These are phyloP conservation scores for Ogataea paradorogensis DNA, from an alignment of 805 yeast genomes.

Conservation along the genomic window DNA sequence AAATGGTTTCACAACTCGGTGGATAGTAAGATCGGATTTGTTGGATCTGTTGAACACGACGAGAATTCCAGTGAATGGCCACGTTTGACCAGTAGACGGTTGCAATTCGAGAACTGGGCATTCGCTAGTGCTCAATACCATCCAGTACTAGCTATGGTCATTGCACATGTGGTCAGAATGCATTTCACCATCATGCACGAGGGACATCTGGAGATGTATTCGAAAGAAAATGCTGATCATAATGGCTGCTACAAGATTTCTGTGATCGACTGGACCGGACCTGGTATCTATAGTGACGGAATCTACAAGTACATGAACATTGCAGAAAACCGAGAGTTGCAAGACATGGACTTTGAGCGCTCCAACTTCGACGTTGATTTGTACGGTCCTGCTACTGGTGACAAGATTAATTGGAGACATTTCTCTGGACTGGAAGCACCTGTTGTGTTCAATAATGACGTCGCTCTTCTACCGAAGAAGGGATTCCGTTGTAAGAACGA, in stretches of 20 bases:
- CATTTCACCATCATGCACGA: conserved; percentile 53
- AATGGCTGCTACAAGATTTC: conserved; percentile 61
- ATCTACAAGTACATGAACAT: conserved; percentile 46
- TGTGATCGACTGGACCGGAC: conserved; percentile 90
- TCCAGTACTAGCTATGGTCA: conserved; percentile 73
- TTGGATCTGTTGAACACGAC: conserved; percentile 88
- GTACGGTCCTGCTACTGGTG: conserved; percentile 17
- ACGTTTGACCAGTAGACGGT: conserved; percentile 79
- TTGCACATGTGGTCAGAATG: conserved; percentile 68
- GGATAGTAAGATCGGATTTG: conserved; percentile 55
- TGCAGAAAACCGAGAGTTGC: conserved; percentile 11
- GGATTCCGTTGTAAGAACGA: conserved; percentile 17
- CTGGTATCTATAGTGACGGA: conserved; percentile 80
- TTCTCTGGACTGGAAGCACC: conserved; percentile 23
- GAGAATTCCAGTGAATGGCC: conserved; percentile 89
- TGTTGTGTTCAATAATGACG: conserved; percentile 19
- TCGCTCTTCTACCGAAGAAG: conserved; percentile 19
- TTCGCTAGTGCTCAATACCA: conserved; percentile 83
- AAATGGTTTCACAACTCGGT: conserved; percentile 50
- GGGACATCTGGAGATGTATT: conserved; percentile 37
- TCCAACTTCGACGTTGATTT: conserved; percentile 9
- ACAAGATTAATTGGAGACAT: conserved; percentile 21
- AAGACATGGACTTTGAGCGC: conserved; percentile 14
- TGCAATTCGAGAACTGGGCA: conserved; percentile 94
- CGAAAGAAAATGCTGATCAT: conserved; percentile 28